Conservation (phyloP, 768 basidiomycete species). For the Xerocomellus amylosporus region DNA sequence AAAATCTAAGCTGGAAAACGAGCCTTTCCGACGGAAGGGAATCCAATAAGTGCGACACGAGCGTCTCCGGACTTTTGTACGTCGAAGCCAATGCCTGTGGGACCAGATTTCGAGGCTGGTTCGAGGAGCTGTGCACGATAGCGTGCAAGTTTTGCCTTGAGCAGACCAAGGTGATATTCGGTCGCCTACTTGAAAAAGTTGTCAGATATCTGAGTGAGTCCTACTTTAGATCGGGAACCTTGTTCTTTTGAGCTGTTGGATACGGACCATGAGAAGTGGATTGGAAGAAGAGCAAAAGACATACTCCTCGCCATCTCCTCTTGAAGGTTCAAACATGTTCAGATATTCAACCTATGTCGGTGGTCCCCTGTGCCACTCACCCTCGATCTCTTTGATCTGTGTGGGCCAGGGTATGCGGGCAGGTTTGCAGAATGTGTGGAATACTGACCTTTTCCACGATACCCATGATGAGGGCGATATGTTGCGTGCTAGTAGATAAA, state of each 20-base stretch:
- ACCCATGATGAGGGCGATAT: slow-evolving; percentile 62
- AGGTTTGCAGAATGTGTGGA: background rate
- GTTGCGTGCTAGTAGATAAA: background rate
- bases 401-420: slow-evolving; percentile 3
- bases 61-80: slow-evolving; percentile 89
- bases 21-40: slow-evolving; percentile 92
- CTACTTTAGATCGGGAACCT: slow-evolving; percentile 45
- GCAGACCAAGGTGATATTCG: slow-evolving; percentile 88
- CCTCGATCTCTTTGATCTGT: slow-evolving; percentile 95
- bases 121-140: slow-evolving; percentile 96
- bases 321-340: slow-evolving; percentile 29
- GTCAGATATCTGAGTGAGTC: slow-evolving; percentile 8
- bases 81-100: slow-evolving; percentile 81
- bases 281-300: slow-evolving; percentile 30
- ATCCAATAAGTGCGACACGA: slow-evolving; percentile 88
- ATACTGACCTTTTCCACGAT: slow-evolving; percentile 82
- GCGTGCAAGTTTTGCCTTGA: slow-evolving; percentile 92
- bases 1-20: background rate
- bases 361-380: slow-evolving; percentile 44
- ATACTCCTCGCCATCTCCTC: slow-evolving; percentile 98
- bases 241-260: slow-evolving; percentile 86
- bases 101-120: slow-evolving; percentile 79
- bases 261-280: background rate
- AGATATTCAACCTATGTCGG: slow-evolving; percentile 4
- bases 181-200: slow-evolving; percentile 60